Evolutionary conservation across 108 stramenopile genomes (phyloP).

Genomic region (Pelagomonas calceolata): DNA sequence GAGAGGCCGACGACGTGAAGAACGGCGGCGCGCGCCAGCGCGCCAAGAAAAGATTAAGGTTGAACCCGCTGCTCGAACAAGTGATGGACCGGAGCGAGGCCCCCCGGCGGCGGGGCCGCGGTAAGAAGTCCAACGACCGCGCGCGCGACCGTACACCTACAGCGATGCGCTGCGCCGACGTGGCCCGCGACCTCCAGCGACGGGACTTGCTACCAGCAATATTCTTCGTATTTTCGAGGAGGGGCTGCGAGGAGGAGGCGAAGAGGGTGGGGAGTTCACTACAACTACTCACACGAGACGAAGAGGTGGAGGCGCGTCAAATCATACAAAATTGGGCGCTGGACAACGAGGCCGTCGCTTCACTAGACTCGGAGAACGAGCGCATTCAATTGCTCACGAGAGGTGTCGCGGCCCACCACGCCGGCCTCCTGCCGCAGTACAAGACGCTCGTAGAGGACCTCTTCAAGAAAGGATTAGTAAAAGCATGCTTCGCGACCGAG

Average conservation of each 20-base stretch:
- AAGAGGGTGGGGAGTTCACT: constrained; percentile 1
- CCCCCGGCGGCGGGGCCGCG: not conserved
- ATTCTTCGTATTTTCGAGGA: constrained; percentile 81
- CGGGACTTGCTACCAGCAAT: constrained; percentile 74
- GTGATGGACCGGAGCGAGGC: not conserved
- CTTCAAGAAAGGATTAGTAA: constrained; percentile 64
- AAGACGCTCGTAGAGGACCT: constrained; percentile 79
- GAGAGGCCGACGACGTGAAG: not conserved
- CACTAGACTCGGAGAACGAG: constrained; percentile 24
- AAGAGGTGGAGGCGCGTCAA: constrained; percentile 48
- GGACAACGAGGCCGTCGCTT: constrained; percentile 62
- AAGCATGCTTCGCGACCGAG: constrained; percentile 84
- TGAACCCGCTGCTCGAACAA: not conserved
- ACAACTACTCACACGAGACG: constrained; percentile 40
- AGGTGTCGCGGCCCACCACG: constrained; percentile 80
- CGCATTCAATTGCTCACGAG: constrained; percentile 47
- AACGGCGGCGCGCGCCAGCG: not conserved
- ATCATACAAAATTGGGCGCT: constrained; percentile 57
- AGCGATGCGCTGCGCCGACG: not conserved
- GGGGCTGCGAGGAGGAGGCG: constrained; percentile 79
- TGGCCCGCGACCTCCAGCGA: not conserved
- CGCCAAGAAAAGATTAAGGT: not conserved
- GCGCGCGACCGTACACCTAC: too few relatives aligned
- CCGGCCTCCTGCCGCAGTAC: constrained; percentile 76
- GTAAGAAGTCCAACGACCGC: too few relatives aligned